These are phyloP conservation scores for Spergularia bocconei DNA, from an alignment of 148 eudicot species.

Conservation along the genomic window DNA sequence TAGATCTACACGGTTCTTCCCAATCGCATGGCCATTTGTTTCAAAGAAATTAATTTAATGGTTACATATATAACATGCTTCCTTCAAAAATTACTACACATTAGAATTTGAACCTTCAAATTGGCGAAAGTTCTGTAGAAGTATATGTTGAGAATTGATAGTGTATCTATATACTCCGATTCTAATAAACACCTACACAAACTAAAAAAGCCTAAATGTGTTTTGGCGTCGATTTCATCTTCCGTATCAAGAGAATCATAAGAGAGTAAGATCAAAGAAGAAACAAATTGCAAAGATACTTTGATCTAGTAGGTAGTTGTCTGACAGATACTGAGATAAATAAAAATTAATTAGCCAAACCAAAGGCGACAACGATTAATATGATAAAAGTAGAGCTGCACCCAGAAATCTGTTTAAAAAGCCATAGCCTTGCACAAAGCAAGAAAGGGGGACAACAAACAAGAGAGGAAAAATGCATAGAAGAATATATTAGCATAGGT, in stretches of 20 bases:
- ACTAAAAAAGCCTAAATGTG: neutral
- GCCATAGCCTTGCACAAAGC: neutral
- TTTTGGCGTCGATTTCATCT: neutral
- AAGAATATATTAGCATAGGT: neutral
- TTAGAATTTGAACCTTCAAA: neutral
- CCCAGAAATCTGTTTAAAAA: neutral
- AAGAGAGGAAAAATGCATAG: neutral
- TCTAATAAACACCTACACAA: neutral
- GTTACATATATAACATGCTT: neutral
- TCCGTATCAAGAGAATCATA: neutral
- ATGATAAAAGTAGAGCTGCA: neutral
- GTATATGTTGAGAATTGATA: neutral
- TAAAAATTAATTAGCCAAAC: too few relatives aligned
- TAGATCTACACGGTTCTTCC: neutral
- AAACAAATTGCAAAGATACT: neutral
- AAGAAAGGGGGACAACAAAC: neutral
- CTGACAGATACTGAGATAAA: too few relatives aligned
- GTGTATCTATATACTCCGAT: neutral
- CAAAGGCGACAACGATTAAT: neutral
- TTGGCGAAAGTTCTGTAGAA: neutral
- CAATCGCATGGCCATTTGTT: neutral
- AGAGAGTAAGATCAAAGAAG: neutral
- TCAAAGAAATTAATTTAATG: neutral
- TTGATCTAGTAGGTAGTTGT: too few relatives aligned
- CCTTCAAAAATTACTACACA: neutral